Evolutionary conservation across 2,329 filamentous ascomycete species (phyloP).

Genomic region (Ceratocystis lukuohia): DNA sequence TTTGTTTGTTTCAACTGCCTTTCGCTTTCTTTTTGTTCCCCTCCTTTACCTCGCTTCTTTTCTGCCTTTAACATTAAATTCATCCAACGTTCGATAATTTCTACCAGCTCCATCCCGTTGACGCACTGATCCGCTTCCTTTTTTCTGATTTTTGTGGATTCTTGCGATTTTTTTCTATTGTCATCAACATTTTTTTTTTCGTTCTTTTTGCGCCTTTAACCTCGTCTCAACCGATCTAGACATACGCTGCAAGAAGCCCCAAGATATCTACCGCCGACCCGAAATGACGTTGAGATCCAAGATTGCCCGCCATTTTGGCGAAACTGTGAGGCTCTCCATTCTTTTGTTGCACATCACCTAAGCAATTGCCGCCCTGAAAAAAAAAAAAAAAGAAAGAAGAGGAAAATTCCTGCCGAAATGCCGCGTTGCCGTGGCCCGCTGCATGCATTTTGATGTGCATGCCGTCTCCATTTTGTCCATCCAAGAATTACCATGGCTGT

Average conservation of each 20-base stretch:
- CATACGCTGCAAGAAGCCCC: background rate
- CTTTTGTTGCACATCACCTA: slow-evolving; percentile 19
- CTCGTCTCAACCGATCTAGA: background rate
- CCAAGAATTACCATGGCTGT: background rate
- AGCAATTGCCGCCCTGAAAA: background rate
- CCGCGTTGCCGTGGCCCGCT: background rate
- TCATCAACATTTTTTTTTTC: background rate
- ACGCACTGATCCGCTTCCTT: slow-evolving; percentile 3
- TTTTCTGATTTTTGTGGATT: slow-evolving; percentile 1
- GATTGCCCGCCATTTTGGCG: slow-evolving; percentile 37
- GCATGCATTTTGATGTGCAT: background rate
- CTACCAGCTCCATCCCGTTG: background rate
- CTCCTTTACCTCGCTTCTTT: background rate
- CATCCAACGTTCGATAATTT: background rate
- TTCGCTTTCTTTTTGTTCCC: background rate
- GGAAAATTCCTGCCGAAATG: background rate
- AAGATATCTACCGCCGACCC: background rate
- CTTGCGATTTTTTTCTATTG: background rate
- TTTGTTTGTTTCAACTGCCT: background rate
- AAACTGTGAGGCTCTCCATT: slow-evolving; percentile 29
- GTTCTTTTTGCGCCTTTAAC: background rate
- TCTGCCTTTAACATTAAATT: background rate
- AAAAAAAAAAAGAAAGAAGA: background rate
- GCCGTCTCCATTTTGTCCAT: background rate
- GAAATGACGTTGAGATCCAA: slow-evolving; percentile 25